Percentiles rank a stretch among this genome's conserved stretches.
These are phyloP conservation scores for Polyplosphaeria fusca DNA, from an alignment of 495 filamentous ascomycete genomes.

Conservation along the genomic window DNA sequence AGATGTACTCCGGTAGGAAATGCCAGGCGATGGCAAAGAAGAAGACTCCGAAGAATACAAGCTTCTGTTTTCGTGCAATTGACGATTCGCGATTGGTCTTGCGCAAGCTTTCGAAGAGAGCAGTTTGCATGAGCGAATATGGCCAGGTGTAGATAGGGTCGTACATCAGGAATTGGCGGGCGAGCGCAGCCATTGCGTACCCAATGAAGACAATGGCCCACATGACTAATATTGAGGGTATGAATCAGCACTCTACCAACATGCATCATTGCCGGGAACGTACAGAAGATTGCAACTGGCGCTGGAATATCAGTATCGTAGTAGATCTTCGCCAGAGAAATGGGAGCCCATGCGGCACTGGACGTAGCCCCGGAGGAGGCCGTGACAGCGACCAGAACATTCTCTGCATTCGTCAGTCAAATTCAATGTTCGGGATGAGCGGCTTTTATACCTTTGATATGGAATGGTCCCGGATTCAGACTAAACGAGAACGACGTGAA, in stretches of 20 bases:
- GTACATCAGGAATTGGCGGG: slow-evolving; percentile 53
- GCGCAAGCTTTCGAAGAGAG: slow-evolving; percentile 55
- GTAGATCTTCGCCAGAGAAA: slow-evolving; percentile 54
- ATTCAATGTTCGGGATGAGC: not conserved
- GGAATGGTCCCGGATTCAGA: slow-evolving; percentile 57
- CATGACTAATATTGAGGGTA: no score
- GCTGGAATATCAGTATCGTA: slow-evolving; percentile 50
- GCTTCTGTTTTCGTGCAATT: slow-evolving; percentile 51
- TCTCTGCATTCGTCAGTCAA: no score
- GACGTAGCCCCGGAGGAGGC: slow-evolving; percentile 55
- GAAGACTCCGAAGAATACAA: slow-evolving; percentile 53
- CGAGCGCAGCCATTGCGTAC: slow-evolving; percentile 55
- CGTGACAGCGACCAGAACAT: slow-evolving; percentile 55
- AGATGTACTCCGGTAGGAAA: slow-evolving; percentile 57
- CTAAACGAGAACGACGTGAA: slow-evolving; percentile 42
- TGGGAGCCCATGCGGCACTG: slow-evolving; percentile 50
- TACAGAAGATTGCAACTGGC: slow-evolving; percentile 53
- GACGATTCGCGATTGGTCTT: slow-evolving; percentile 42
- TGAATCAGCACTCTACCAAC: no score
- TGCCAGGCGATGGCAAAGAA: slow-evolving; percentile 55
- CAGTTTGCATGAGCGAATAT: slow-evolving; percentile 52
- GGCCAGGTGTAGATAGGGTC: slow-evolving; percentile 55
- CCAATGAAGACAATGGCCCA: slow-evolving; percentile 55
- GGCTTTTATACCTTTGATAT: slow-evolving; percentile 44
- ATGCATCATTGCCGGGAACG: no score